phyloP scores from a whole-genome alignment of 2,329 filamentous ascomycete genomes.

The Neonectria magnoliae region DNA sequence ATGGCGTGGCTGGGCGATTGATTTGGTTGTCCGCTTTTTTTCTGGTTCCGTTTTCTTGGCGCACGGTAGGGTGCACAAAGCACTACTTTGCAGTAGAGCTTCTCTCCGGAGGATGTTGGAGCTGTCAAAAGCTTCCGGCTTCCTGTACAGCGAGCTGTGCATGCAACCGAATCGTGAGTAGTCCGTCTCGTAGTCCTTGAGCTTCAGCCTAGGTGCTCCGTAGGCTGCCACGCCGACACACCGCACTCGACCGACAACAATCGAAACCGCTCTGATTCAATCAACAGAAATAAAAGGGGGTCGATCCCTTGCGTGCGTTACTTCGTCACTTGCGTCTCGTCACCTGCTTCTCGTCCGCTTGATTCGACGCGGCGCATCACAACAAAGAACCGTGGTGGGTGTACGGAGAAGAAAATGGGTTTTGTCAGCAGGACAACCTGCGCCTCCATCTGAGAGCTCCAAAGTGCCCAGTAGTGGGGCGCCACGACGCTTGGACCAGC shows the following conservation, averaged over 20 bases:
- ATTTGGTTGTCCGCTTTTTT: conserved; percentile 28
- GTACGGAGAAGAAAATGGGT: conserved; percentile 31
- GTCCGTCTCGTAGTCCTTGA: not conserved
- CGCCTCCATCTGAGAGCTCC: not conserved
- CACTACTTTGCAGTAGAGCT: too few relatives aligned
- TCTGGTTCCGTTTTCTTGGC: not conserved
- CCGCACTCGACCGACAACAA: not conserved
- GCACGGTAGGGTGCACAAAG: not conserved
- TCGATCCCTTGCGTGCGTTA: not conserved
- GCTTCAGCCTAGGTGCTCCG: not conserved
- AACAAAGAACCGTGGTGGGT: not conserved
- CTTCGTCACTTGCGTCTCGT: too few relatives aligned
- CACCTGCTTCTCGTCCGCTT: not conserved
- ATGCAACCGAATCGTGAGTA: not conserved
- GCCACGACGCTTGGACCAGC: conserved; percentile 15
- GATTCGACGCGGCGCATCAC: not conserved
- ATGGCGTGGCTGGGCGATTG: conserved; percentile 44
- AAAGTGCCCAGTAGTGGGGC: conserved; percentile 10
- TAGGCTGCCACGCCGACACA: not conserved
- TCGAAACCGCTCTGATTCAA: not conserved
- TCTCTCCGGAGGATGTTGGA: too few relatives aligned
- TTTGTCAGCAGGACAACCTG: conserved; percentile 40
- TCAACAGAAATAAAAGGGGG: not conserved
- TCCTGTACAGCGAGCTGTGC: not conserved
- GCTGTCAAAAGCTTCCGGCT: not conserved